Evolutionary conservation across 805 yeast genomes (phyloP), one percentile per base, ranked within the genome.

Genomic region (Candida corydali): DNA sequence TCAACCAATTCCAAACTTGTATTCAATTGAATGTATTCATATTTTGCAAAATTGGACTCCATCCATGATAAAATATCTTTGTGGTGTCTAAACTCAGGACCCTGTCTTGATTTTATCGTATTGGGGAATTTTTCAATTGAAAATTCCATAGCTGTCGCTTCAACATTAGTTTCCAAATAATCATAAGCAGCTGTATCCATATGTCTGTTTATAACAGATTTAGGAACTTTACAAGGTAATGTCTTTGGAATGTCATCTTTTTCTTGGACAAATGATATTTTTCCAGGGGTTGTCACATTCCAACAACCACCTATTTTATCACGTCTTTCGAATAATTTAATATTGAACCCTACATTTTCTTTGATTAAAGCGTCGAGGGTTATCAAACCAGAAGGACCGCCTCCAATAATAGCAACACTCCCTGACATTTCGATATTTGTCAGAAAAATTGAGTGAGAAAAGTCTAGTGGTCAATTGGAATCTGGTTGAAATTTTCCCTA

Each of bases 361-460:
- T 59, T 49, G 3, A 67, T 44, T 9, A 71, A 44, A 0, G 63
- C 29, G 31, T 70, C 75, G 7, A 70, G 50, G 0, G 63, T 51
- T 31, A 71, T 59, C 16, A 71, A 64, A 5, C 76, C 77, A 3
- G 71, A 62, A 5, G 77, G 75, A 10, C 77, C 77, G n/a, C 72
- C 76, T 4, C 77, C 76, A 22, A 71, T 67, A 20, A 72, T 57
- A 14, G 73, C 76, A 7, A 70, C 26, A 22, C 22, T 19, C 34
- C 20, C 22, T 11, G n/a, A n/a, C n/a, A n/a, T n/a, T n/a, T n/a
- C n/a, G n/a, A n/a, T n/a, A n/a, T n/a, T n/a, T n/a, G n/a, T n/a
- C n/a, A n/a, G n/a, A n/a, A n/a, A n/a, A n/a, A n/a, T n/a, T n/a
- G n/a, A n/a, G n/a, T n/a, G n/a, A n/a, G n/a, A n/a, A n/a, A n/a